These are phyloP conservation scores for Beta corolliflora DNA, from an alignment of 179 eudicot genomes.

Conservation along the genomic window DNA sequence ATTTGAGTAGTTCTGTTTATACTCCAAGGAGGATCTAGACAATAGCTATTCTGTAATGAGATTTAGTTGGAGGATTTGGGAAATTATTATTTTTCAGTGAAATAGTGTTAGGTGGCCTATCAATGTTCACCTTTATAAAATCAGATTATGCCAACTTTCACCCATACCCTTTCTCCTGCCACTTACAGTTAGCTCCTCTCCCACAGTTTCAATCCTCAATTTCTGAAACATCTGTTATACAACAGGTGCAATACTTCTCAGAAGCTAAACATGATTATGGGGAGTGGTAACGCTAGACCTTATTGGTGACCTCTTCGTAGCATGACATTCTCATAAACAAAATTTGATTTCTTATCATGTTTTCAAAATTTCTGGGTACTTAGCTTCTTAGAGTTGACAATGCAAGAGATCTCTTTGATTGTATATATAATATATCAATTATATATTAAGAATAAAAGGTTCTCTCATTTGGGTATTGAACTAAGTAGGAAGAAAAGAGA, in stretches of 20 bases:
- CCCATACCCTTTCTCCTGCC: not conserved
- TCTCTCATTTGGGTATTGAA: not conserved
- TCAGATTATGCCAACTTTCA: not conserved
- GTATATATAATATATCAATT: not conserved
- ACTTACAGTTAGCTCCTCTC: not conserved
- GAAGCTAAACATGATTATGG: too few species aligned
- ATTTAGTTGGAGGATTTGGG: too few species aligned
- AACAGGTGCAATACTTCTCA: too few species aligned
- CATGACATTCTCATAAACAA: too few species aligned
- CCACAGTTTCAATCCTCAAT: too few species aligned
- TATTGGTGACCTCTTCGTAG: too few species aligned
- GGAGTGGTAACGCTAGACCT: too few species aligned
- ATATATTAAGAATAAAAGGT: not conserved
- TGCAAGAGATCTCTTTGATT: not conserved
- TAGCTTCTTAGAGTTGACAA: not conserved
- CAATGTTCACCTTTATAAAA: not conserved
- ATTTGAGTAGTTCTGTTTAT: not conserved
- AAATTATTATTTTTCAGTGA: not conserved
- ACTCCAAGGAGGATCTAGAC: not conserved
- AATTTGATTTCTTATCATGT: too few species aligned
- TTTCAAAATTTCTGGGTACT: too few species aligned
- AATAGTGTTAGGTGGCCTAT: not conserved
- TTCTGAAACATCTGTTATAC: too few species aligned
- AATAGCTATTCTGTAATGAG: not conserved
- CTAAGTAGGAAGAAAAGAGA: not conserved